Evolutionary conservation across 2,329 filamentous ascomycete genomes (phyloP).

Genomic region (Podosphaera xanthii): DNA sequence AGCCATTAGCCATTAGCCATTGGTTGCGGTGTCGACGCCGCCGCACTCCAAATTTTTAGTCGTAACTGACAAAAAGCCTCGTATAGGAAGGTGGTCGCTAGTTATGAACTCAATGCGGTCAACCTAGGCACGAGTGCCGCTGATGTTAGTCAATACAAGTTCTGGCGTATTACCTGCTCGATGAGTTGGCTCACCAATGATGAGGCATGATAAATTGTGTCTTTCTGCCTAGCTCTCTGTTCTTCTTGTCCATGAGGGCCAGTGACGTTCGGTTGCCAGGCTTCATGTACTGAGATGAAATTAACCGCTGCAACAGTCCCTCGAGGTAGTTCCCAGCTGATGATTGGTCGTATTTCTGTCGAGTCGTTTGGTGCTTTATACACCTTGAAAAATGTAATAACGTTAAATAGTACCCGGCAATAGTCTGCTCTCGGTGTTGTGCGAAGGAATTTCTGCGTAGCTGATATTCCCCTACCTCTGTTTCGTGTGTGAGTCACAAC

Average conservation of each 20-base stretch:
- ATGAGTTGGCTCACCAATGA: too few species aligned
- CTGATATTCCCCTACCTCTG: not conserved
- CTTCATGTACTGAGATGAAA: not conserved
- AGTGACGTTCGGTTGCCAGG: not conserved
- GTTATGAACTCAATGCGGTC: not conserved
- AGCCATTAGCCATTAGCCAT: too few species aligned
- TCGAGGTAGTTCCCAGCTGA: too few species aligned
- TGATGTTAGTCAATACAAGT: not conserved
- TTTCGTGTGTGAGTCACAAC: not conserved
- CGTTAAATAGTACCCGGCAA: not conserved
- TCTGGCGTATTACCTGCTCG: not conserved
- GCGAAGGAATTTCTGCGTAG: not conserved
- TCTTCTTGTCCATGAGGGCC: not conserved
- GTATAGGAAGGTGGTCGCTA: not conserved
- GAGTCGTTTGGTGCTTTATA: too few species aligned
- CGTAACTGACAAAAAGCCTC: not conserved
- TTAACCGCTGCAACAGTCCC: not conserved
- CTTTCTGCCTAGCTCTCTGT: not conserved
- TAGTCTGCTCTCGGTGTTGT: not conserved
- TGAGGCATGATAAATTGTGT: not conserved
- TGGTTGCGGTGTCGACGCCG: too few species aligned
- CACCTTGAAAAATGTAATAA: not conserved
- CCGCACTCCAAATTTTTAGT: too few species aligned
- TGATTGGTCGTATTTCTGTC: too few species aligned
- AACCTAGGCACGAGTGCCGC: not conserved